phyloP scores from a whole-genome alignment of 208 protist species.

The Leptomonas seymouri region DNA sequence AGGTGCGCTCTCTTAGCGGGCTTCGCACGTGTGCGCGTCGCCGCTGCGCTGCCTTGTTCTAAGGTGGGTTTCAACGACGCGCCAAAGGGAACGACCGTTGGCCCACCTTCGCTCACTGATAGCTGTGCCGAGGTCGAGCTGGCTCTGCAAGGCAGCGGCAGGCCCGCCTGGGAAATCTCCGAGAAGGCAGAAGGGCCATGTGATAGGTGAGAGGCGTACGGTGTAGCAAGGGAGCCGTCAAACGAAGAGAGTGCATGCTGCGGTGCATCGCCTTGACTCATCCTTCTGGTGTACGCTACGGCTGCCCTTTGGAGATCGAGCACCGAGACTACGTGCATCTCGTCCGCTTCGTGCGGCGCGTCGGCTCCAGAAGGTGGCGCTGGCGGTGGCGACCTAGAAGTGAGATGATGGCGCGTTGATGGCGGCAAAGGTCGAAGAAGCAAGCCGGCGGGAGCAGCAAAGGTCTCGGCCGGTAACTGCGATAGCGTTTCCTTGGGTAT shows the following conservation, averaged over 20 bases:
- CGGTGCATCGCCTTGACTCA: not conserved
- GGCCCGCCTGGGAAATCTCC: not conserved
- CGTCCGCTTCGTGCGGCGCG: not conserved
- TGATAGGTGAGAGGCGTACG: not conserved
- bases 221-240: not conserved
- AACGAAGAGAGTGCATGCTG: not conserved
- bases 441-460: not conserved
- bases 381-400: no score
- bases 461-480: not conserved
- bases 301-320: not conserved
- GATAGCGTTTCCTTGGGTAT: not conserved
- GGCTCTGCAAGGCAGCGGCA: not conserved
- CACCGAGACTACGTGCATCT: constrained; percentile 8
- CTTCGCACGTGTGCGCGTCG: not conserved
- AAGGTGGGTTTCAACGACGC: not conserved
- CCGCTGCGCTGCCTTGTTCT: not conserved
- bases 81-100: not conserved
- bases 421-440: not conserved
- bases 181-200: not conserved
- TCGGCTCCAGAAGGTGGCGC: not conserved
- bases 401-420: not conserved
- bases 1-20: not conserved
- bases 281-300: not conserved
- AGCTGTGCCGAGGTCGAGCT: not conserved
- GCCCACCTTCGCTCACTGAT: not conserved